Percentiles rank a stretch among this genome's conserved stretches.
Conservation (phyloP, 2,329 filamentous ascomycete genomes). For the Alternaria gansuensis region DNA sequence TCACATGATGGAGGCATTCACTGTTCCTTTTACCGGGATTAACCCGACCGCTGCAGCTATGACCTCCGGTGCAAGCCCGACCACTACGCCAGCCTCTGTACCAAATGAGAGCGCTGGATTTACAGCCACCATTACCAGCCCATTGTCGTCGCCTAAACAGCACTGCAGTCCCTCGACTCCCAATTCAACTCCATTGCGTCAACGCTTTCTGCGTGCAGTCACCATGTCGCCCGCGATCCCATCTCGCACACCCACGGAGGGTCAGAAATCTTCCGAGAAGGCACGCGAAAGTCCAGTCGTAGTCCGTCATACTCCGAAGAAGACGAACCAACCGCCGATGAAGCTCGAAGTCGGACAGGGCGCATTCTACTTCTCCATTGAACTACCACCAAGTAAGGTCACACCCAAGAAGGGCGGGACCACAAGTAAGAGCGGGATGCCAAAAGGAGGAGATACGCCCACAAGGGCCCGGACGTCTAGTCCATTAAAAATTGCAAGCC, state of each 20-base stretch:
- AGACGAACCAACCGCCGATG: neutral
- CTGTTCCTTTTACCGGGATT: neutral
- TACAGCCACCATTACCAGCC: conserved; percentile 15
- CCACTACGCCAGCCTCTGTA: conserved; percentile 13
- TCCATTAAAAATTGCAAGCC: conserved; percentile 15
- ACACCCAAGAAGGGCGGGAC: conserved; percentile 19
- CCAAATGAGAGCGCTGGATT: conserved; percentile 18
- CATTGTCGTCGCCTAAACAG: conserved; percentile 15
- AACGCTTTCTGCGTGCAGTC: conserved; percentile 29
- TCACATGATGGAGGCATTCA: conserved; percentile 28
- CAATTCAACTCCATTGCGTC: conserved; percentile 21
- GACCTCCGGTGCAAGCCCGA: conserved; percentile 10
- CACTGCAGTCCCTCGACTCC: conserved; percentile 7
- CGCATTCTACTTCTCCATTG: conserved; percentile 35
- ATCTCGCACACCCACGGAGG: conserved; percentile 23
- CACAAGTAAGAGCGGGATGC: conserved; percentile 14
- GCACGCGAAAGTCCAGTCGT: conserved; percentile 13
- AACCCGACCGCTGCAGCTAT: conserved; percentile 10
- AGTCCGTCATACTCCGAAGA: conserved; percentile 2
- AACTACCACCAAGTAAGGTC: conserved; percentile 30
- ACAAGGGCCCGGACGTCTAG: conserved; percentile 9
- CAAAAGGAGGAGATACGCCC: conserved; percentile 16
- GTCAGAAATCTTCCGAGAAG: conserved; percentile 11
- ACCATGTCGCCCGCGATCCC: conserved; percentile 31
- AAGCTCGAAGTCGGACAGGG: conserved; percentile 31